Conservation (phyloP, 768 basidiomycete species). For the Galerina sulciceps region DNA sequence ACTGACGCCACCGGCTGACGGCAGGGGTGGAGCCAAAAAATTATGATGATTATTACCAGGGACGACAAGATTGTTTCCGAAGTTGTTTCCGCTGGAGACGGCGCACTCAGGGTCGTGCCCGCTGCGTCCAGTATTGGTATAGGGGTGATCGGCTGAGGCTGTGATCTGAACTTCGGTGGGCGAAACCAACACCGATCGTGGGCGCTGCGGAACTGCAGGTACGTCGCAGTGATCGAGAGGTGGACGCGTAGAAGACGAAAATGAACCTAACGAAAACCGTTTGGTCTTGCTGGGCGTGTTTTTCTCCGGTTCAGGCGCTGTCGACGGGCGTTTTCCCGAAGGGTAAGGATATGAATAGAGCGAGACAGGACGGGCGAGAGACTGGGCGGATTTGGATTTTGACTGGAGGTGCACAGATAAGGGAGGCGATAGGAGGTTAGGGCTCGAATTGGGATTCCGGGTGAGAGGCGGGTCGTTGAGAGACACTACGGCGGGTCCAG, state of each 20-base stretch:
- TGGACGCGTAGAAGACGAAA: background rate
- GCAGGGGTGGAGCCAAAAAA: background rate
- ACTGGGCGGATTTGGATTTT: conserved; percentile 3
- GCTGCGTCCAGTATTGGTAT: background rate
- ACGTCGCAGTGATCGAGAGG: background rate
- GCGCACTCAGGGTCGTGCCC: background rate
- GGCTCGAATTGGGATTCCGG: background rate
- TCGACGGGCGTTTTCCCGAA: conserved; percentile 1
- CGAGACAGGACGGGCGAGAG: conserved; percentile 2
- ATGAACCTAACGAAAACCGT: background rate
- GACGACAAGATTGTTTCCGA: background rate
- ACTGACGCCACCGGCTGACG: background rate
- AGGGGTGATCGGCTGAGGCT: background rate
- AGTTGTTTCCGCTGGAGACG: background rate
- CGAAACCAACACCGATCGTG: background rate
- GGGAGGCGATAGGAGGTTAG: conserved; percentile 13
- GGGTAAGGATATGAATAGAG: background rate
- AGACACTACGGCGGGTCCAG: conserved; percentile 38
- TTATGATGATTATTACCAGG: too few species aligned
- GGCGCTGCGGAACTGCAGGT: background rate
- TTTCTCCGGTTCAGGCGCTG: conserved; percentile 6
- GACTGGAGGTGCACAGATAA: background rate
- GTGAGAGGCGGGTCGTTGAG: conserved; percentile 15
- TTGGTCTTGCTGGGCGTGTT: background rate
- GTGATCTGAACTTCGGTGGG: background rate